These are phyloP conservation scores for Calonectria pseudoreteaudii DNA, from an alignment of 2,329 filamentous ascomycete genomes.

Conservation along the genomic window DNA sequence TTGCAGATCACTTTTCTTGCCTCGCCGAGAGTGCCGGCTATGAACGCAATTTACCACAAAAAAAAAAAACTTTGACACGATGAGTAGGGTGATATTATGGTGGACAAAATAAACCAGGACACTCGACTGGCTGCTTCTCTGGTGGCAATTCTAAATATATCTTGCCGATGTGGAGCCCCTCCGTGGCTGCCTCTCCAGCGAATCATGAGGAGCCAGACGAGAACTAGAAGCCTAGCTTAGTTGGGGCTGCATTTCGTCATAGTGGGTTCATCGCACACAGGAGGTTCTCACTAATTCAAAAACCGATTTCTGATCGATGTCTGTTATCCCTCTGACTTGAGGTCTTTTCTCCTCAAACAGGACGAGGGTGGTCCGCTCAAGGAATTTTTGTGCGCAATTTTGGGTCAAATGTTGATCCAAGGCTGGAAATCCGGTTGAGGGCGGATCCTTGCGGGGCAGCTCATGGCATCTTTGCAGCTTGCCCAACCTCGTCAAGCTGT, in stretches of 20 bases:
- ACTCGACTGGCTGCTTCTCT: background rate
- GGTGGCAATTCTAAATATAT: slow-evolving; percentile 38
- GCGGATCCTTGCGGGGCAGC: slow-evolving; percentile 37
- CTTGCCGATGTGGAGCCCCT: slow-evolving; percentile 21
- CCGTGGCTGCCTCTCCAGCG: slow-evolving; percentile 24
- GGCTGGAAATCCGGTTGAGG: slow-evolving; percentile 26
- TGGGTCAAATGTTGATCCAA: slow-evolving; percentile 33
- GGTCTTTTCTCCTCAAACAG: background rate
- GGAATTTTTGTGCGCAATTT: slow-evolving; percentile 34
- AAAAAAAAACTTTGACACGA: slow-evolving; percentile 13
- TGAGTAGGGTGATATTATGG: background rate
- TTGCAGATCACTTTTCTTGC: background rate
- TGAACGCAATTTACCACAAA: slow-evolving; percentile 6
- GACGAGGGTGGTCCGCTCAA: slow-evolving; percentile 18
- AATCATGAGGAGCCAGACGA: slow-evolving; percentile 25
- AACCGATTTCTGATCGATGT: background rate
- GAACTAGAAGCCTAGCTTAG: slow-evolving; percentile 17
- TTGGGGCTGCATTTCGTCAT: slow-evolving; percentile 25
- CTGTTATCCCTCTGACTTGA: background rate
- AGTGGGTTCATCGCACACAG: slow-evolving; percentile 26
- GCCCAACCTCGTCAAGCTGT: slow-evolving; percentile 17
- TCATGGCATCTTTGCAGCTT: slow-evolving; percentile 23
- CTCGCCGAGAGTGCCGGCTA: background rate
- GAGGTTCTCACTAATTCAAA: background rate
- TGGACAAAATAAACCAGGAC: slow-evolving; percentile 15